Evolutionary conservation across 169 alveolate genomes (phyloP).

Genomic region (Cryptosporidium baileyi): DNA sequence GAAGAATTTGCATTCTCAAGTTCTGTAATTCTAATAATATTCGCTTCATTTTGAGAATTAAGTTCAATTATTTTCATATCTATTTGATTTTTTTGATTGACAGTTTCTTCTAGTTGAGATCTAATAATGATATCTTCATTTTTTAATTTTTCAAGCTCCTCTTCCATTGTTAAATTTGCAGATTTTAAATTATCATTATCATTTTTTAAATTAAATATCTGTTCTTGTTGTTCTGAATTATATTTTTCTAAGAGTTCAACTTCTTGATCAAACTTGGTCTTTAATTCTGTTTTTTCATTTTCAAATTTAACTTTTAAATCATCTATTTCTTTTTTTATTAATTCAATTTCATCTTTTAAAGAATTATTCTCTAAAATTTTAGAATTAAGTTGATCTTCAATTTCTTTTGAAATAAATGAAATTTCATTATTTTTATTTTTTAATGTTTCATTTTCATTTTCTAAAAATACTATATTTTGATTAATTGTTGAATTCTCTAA

Average conservation of each 20-base stretch:
- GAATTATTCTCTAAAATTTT: too few relatives aligned
- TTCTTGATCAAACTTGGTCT: neutral
- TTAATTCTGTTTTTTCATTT: neutral
- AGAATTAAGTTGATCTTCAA: too few relatives aligned
- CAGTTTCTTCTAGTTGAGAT: too few relatives aligned
- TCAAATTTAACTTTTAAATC: neutral
- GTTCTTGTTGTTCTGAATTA: neutral
- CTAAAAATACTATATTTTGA: neutral
- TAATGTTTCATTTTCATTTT: neutral
- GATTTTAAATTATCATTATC: neutral
- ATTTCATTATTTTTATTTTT: neutral
- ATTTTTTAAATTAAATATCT: neutral
- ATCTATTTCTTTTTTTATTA: neutral
- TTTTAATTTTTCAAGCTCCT: neutral
- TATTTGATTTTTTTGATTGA: too few relatives aligned
- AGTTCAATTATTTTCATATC: too few relatives aligned
- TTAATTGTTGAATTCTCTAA: too few relatives aligned
- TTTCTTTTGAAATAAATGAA: neutral
- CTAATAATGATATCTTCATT: neutral
- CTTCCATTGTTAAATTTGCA: neutral
- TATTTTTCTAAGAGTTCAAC: neutral
- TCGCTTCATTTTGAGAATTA: too few relatives aligned
- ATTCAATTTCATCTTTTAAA: neutral
- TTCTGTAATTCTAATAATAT: too few relatives aligned
- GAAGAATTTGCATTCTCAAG: neutral